Evolutionary conservation across 768 basidiomycete genomes (phyloP), one percentile per base, ranked within the genome.

Genomic region (Clitopilus hobsonii): DNA sequence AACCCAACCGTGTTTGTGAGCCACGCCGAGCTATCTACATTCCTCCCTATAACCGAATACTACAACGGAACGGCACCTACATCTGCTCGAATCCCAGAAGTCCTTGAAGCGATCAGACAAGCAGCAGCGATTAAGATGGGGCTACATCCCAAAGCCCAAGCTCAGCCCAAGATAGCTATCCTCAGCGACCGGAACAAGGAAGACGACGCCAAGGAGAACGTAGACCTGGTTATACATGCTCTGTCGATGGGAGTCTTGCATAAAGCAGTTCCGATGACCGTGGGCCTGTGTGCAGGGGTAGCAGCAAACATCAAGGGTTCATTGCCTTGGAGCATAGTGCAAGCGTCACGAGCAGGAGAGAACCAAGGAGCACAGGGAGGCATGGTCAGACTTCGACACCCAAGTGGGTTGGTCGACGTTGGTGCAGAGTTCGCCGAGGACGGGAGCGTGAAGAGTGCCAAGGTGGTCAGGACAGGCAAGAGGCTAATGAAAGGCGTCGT

Each of bases 221-320:
- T 74, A 4, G 78, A 87, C 61, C 73, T 88, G 49, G 70, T 72
- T 22, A 71, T 85, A 11, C 76, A 83, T 53, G 82, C 87, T 6
- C 71, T 85, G 25, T 86, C 86, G 0, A 87, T 90, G 87, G 86
- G 86, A 1, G 79, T 84, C 3, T 68, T 84, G 14, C 85, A 89
- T 65, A 82, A 82, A 55, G 86, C 89, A 0, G 78, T 88, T 0
- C 86, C 85, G 0, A 84, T 89, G 83, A 89, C 86, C 0, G 82
- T 90, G 3, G 86, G 82, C 0, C 71, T 88, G 27, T 84, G 86
- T 60, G 74, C 86, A 6, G 87, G 86, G 0, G 85, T 88, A 16
- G 85, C 86, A 0, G 73, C 82, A 2, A 74, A 76, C 45, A 68
- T 83, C 8, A 58, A 74, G n/a, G 77, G 74, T 0, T 83, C 87